Evolutionary conservation across 164 flowering plant genomes (phyloP).

Genomic region (Chimonanthus praecox): DNA sequence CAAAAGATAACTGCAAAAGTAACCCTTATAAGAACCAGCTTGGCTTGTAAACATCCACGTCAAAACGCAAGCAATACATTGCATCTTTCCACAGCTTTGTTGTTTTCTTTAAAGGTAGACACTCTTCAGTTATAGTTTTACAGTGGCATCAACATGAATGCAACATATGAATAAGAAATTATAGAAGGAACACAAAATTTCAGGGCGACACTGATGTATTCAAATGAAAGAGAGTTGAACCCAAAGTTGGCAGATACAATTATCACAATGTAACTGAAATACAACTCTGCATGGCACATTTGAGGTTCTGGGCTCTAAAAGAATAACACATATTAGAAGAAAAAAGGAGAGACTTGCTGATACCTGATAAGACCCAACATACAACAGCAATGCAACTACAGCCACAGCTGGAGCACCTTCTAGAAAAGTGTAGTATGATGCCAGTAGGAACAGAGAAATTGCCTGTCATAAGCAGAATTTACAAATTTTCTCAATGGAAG

Average conservation of each 20-base stretch:
- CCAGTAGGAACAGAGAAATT: conserved; percentile 73
- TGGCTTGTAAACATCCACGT: too few relatives aligned
- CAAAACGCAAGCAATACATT: too few relatives aligned
- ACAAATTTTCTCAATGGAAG: background rate
- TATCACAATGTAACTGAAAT: background rate
- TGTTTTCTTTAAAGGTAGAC: too few relatives aligned
- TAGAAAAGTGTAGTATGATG: conserved; percentile 76
- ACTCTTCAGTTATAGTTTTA: too few relatives aligned
- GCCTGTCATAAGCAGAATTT: conserved; percentile 31
- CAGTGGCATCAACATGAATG: too few relatives aligned
- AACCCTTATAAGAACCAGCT: background rate
- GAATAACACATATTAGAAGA: background rate
- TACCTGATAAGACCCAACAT: conserved; percentile 98
- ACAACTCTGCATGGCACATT: background rate
- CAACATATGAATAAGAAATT: too few relatives aligned
- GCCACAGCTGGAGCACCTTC: conserved; percentile 57
- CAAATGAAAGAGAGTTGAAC: too few relatives aligned
- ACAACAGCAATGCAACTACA: conserved; percentile 71
- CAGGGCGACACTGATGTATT: too few relatives aligned
- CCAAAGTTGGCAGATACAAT: background rate
- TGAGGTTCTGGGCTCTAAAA: background rate
- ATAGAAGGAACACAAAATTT: too few relatives aligned
- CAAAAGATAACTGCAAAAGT: conserved; percentile 79
- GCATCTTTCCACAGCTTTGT: too few relatives aligned
- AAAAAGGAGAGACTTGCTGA: background rate